These are phyloP conservation scores for Aureobasidium sp. DNA, from an alignment of 2,329 filamentous ascomycete species.

Conservation along the genomic window DNA sequence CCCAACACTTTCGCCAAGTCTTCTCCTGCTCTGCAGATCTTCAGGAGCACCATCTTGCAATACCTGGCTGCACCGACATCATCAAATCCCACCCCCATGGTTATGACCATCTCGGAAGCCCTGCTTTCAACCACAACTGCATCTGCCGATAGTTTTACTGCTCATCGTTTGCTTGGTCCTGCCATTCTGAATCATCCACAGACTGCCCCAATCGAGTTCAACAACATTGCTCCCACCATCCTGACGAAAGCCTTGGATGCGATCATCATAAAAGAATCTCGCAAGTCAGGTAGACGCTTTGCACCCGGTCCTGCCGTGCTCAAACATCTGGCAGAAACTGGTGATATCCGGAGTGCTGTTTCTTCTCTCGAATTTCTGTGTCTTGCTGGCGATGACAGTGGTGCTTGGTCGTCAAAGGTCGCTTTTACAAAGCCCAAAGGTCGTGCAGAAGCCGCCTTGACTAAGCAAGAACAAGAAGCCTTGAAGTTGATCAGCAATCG, in stretches of 20 bases:
- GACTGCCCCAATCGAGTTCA: slow-evolving; percentile 80
- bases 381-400: slow-evolving; percentile 65
- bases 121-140: slow-evolving; percentile 77
- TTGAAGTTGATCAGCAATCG: slow-evolving; percentile 75
- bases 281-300: slow-evolving; percentile 63
- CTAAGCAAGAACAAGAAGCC: slow-evolving; percentile 69
- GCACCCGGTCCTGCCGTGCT: slow-evolving; percentile 74
- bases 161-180: slow-evolving; percentile 78
- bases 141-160: slow-evolving; percentile 83
- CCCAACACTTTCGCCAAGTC: slow-evolving; percentile 41
- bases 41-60: slow-evolving; percentile 66
- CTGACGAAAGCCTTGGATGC: slow-evolving; percentile 76
- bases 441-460: slow-evolving; percentile 53
- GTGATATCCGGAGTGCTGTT: slow-evolving; percentile 87
- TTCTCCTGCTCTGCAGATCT: slow-evolving; percentile 37
- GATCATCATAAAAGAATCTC: slow-evolving; percentile 76
- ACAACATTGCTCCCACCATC: slow-evolving; percentile 78
- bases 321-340: slow-evolving; percentile 72
- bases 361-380: slow-evolving; percentile 90
- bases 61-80: slow-evolving; percentile 54
- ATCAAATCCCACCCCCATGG: slow-evolving; percentile 37
- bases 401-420: slow-evolving; percentile 67
- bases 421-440: slow-evolving; percentile 60
- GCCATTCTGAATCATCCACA: slow-evolving; percentile 76
- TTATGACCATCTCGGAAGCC: slow-evolving; percentile 89